These are phyloP conservation scores for Ophiostoma piceae DNA, from an alignment of 2,329 filamentous ascomycete species.

Conservation along the genomic window DNA sequence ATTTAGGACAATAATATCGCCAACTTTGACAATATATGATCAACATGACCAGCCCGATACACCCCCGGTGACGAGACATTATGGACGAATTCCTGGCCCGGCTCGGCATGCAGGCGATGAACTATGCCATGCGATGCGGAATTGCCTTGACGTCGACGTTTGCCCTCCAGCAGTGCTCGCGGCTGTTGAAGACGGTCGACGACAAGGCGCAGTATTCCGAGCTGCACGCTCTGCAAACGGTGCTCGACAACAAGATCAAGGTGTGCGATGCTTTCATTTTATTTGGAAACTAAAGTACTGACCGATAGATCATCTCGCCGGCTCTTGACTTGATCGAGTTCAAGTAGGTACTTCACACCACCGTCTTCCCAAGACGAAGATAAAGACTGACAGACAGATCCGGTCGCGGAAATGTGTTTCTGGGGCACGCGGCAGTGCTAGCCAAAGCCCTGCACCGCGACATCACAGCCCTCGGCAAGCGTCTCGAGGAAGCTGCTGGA, in stretches of 20 bases:
- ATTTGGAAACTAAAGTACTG: no score
- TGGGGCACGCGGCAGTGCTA: slow-evolving; percentile 79
- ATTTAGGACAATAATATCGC: background rate
- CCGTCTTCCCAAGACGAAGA: background rate
- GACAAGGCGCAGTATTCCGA: slow-evolving; percentile 63
- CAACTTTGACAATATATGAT: background rate
- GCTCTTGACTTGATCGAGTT: slow-evolving; percentile 90
- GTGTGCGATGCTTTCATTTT: slow-evolving; percentile 36
- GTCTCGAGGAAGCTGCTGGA: slow-evolving; percentile 64
- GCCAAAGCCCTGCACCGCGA: slow-evolving; percentile 79
- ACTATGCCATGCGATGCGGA: slow-evolving; percentile 84
- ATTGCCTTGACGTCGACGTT: slow-evolving; percentile 80
- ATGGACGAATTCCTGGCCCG: slow-evolving; percentile 65
- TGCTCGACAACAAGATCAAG: slow-evolving; percentile 80
- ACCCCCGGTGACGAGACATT: background rate
- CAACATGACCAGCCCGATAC: background rate
- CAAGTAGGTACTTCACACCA: slow-evolving; percentile 51
- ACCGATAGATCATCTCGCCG: slow-evolving; percentile 69
- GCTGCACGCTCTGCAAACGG: slow-evolving; percentile 63
- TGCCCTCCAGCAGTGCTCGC: slow-evolving; percentile 75
- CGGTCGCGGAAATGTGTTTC: slow-evolving; percentile 50
- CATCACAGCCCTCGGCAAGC: slow-evolving; percentile 72
- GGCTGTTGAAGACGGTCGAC: slow-evolving; percentile 71
- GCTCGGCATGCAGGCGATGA: slow-evolving; percentile 68
- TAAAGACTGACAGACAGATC: slow-evolving; percentile 34